A percentile compares a stretch with the other conserved stretches of the same genome.
Evolutionary conservation across 495 filamentous ascomycete species (phyloP).

Genomic region (Lentithecium fluviatile): DNA sequence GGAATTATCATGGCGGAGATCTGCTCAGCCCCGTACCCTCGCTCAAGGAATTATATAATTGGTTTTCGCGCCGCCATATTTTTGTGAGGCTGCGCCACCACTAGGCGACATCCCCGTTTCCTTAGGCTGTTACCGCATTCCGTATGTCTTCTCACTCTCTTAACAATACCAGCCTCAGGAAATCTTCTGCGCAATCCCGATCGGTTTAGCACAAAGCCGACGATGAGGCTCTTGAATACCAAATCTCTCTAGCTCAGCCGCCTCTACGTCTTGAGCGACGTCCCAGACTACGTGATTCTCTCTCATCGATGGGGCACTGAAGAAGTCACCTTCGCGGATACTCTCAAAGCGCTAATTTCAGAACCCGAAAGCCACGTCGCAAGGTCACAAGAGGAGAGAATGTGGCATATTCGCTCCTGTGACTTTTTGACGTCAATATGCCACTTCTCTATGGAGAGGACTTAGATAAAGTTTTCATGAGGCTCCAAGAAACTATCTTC

Average conservation of each 20-base stretch:
- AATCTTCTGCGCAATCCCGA: no score
- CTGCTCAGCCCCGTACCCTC: no score
- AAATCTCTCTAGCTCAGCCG: not conserved
- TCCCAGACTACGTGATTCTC: slow-evolving; percentile 3
- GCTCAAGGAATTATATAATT: no score
- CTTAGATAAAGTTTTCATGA: slow-evolving; percentile 2
- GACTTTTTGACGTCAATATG: slow-evolving; percentile 9
- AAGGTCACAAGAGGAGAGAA: slow-evolving; percentile 15
- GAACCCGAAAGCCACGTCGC: not conserved
- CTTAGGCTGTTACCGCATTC: no score
- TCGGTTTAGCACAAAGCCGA: no score
- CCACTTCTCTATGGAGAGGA: slow-evolving; percentile 17
- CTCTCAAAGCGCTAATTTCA: not conserved
- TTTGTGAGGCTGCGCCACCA: no score
- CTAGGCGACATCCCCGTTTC: no score
- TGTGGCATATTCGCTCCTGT: slow-evolving; percentile 15
- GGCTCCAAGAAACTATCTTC: slow-evolving; percentile 14
- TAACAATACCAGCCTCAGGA: no score
- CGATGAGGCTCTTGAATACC: not conserved
- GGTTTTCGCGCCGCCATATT: no score
- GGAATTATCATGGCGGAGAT: no score
- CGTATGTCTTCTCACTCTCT: no score
- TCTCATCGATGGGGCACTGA: slow-evolving; percentile 1
- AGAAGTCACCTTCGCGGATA: not conserved
- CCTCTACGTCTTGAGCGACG: not conserved